Conservation (phyloP, 345 rosid species). For the Boechera retrofracta region DNA sequence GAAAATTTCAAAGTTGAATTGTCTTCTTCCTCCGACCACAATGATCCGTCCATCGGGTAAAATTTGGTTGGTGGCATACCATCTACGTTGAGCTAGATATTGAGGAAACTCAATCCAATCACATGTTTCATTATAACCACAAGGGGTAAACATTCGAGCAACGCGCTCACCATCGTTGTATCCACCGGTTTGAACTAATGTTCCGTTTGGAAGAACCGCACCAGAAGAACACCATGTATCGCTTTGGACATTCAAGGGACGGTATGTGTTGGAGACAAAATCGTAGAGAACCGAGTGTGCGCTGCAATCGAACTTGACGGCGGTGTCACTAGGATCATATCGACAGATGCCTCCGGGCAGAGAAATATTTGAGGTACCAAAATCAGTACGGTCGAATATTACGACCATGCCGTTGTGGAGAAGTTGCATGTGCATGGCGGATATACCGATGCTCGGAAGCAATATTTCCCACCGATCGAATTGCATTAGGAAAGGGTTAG, state of each 20-base stretch:
- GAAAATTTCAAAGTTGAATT: slow-evolving; percentile 71
- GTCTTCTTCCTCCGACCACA: slow-evolving; percentile 75
- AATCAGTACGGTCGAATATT: slow-evolving; percentile 84
- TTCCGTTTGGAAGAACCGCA: slow-evolving; percentile 62
- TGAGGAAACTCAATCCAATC: slow-evolving; percentile 74
- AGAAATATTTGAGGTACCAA: slow-evolving; percentile 72
- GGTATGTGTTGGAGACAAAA: slow-evolving; percentile 59
- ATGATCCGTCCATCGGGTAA: slow-evolving; percentile 76
- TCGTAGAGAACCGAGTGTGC: slow-evolving; percentile 81
- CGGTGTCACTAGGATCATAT: slow-evolving; percentile 41
- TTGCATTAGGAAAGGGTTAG: slow-evolving; percentile 30
- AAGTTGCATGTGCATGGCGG: slow-evolving; percentile 92
- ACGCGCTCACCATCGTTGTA: slow-evolving; percentile 60
- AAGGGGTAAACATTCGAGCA: slow-evolving; percentile 61
- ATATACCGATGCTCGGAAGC: slow-evolving; percentile 68
- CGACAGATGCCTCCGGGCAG: slow-evolving; percentile 63
- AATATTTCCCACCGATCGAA: slow-evolving; percentile 40
- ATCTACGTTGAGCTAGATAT: slow-evolving; percentile 62
- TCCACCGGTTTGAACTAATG: slow-evolving; percentile 82
- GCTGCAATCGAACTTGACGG: slow-evolving; percentile 60
- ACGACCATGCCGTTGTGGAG: slow-evolving; percentile 66
- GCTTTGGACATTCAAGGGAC: slow-evolving; percentile 63
- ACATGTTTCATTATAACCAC: slow-evolving; percentile 47
- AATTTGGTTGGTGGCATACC: slow-evolving; percentile 80
- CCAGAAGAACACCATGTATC: slow-evolving; percentile 96